These are phyloP conservation scores for Tricholoma hemisulphureum DNA, from an alignment of 768 basidiomycete genomes.

Conservation along the genomic window DNA sequence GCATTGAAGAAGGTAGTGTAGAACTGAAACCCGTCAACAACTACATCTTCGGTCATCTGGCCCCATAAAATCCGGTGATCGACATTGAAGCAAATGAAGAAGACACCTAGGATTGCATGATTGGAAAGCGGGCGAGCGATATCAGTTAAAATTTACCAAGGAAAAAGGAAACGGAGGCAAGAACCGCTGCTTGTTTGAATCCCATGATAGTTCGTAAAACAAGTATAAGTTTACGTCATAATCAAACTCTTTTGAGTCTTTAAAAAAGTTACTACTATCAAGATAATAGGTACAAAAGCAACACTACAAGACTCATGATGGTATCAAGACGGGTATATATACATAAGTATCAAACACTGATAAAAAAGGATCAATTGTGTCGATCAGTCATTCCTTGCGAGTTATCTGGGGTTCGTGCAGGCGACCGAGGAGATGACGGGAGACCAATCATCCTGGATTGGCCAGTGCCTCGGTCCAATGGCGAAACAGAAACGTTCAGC, in stretches of 20 bases:
- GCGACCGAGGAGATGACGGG: constrained; percentile 54
- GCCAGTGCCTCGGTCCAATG: constrained; percentile 55
- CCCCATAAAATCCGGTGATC: constrained; percentile 84
- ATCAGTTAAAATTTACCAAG: constrained; percentile 56
- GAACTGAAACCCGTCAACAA: constrained; percentile 82
- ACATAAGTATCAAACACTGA: not conserved
- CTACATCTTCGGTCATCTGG: constrained; percentile 57
- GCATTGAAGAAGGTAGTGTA: constrained; percentile 92
- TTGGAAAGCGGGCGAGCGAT: not conserved
- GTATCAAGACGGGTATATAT: constrained; percentile 25
- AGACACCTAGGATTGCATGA: constrained; percentile 50
- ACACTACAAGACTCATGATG: constrained; percentile 13
- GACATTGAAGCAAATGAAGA: constrained; percentile 83
- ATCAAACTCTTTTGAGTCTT: not conserved
- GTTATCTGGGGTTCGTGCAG: constrained; percentile 30
- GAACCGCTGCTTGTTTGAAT: constrained; percentile 85
- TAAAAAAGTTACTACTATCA: not conserved
- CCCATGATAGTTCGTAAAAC: constrained; percentile 73
- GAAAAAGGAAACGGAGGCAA: constrained; percentile 86
- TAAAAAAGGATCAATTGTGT: constrained; percentile 12
- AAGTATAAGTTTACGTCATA: not conserved
- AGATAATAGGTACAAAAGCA: not conserved
- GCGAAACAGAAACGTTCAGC: constrained; percentile 58
- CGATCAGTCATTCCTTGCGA: constrained; percentile 19
- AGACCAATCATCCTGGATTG: constrained; percentile 65